phyloP scores from a whole-genome alignment of 257 asterid species.

The Lantana camara region DNA sequence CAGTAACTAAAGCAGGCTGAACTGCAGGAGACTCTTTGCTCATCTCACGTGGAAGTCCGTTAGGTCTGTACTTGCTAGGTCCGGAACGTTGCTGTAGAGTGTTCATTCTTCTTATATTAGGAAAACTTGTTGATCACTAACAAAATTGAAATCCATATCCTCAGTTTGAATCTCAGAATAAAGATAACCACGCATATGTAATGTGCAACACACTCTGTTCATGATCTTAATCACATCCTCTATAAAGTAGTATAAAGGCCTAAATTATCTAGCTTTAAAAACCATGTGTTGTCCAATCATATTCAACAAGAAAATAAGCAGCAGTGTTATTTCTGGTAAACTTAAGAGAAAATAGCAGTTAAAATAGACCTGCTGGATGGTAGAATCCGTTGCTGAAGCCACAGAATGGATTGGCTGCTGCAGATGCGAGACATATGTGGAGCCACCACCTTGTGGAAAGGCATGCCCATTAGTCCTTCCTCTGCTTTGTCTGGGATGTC shows the following conservation, averaged over 20 bases:
- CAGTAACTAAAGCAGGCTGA: slow-evolving; percentile 19
- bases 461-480: slow-evolving; percentile 42
- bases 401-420: slow-evolving; percentile 37
- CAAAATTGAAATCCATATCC: background rate
- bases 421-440: slow-evolving; percentile 26
- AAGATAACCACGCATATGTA: background rate
- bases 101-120: background rate
- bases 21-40: slow-evolving; percentile 32
- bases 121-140: background rate
- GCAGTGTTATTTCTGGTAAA: background rate
- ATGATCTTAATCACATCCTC: background rate
- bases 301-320: background rate
- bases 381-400: slow-evolving; percentile 36
- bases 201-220: too few relatives aligned
- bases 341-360: background rate
- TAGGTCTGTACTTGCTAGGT: background rate
- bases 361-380: slow-evolving; percentile 33
- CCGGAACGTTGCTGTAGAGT: background rate
- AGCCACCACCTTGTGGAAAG: slow-evolving; percentile 36
- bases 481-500: slow-evolving; percentile 47
- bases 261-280: background rate
- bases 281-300: background rate
- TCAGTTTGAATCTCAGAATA: background rate
- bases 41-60: background rate
- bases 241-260: background rate